Percentiles rank a stretch among this genome's conserved stretches.
phyloP scores from a whole-genome alignment of 768 basidiomycete species.

The Kondoa malvinella region DNA sequence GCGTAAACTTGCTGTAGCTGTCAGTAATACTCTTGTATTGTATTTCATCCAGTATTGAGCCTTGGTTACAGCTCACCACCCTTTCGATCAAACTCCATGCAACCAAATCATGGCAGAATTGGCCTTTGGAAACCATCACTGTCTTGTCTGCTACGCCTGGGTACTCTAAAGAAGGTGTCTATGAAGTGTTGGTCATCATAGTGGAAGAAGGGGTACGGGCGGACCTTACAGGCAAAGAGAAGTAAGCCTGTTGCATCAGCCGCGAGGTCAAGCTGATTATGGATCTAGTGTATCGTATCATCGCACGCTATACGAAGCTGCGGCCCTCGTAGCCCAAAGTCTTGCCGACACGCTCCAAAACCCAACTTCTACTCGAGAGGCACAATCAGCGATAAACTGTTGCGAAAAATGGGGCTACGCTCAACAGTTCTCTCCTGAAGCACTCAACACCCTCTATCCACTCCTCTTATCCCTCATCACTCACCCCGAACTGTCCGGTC shows the following conservation, averaged over 20 bases:
- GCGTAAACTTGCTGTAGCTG: conserved; percentile 16
- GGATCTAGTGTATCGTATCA: conserved; percentile 11
- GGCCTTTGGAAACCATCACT: conserved; percentile 14
- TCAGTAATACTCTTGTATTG: neutral
- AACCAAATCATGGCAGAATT: conserved; percentile 12
- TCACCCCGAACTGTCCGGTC: conserved; percentile 9
- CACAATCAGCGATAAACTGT: conserved; percentile 21
- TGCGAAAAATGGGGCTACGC: conserved; percentile 20
- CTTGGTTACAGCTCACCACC: conserved; percentile 14
- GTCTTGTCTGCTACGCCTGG: conserved; percentile 6
- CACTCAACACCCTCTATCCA: conserved; percentile 22
- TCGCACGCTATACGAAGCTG: conserved; percentile 18
- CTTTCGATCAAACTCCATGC: conserved; percentile 15
- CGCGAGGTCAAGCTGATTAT: neutral
- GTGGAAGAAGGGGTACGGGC: conserved; percentile 24
- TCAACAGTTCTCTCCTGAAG: conserved; percentile 19
- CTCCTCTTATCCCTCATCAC: conserved; percentile 22
- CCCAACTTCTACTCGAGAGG: neutral
- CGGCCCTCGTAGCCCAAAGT: conserved; percentile 20
- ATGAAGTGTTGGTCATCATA: conserved; percentile 21
- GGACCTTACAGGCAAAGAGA: conserved; percentile 22
- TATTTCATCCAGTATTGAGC: no score
- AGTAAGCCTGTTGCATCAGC: conserved; percentile 4
- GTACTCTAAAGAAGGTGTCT: conserved; percentile 17
- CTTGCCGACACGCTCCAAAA: conserved; percentile 14